Evolutionary conservation across 202 grass and related monocot species (phyloP).

Genomic region (Eragrostis tef): DNA sequence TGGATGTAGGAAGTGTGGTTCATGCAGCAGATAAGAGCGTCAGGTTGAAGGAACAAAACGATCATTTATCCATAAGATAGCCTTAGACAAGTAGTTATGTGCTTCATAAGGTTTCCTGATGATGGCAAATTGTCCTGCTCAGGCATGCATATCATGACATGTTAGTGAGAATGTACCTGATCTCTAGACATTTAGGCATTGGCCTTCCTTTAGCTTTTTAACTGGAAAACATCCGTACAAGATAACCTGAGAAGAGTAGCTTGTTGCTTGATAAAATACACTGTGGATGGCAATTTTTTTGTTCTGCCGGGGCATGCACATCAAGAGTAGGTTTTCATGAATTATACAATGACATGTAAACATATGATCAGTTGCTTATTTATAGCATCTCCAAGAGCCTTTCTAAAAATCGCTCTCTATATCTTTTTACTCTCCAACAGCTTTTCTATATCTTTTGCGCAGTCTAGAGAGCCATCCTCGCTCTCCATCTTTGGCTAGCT

Average conservation of each 20-base stretch:
- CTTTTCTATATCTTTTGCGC: no score
- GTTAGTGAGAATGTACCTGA: not conserved
- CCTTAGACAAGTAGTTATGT: not conserved
- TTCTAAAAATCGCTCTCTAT: no score
- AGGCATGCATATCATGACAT: not conserved
- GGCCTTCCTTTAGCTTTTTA: not conserved
- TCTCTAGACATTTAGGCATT: not conserved
- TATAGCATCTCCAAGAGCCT: no score
- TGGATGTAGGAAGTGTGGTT: not conserved
- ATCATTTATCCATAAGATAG: not conserved
- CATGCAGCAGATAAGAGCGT: no score
- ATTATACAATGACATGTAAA: not conserved
- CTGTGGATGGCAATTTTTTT: not conserved
- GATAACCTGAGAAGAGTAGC: not conserved
- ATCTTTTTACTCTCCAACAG: no score
- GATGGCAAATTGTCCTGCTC: not conserved
- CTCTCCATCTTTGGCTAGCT: no score
- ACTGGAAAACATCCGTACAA: not conserved
- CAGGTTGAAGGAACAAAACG: not conserved
- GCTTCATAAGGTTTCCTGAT: not conserved
- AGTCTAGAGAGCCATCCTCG: no score
- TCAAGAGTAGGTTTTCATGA: not conserved
- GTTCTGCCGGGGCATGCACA: not conserved
- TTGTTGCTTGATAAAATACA: conserved; percentile 10
- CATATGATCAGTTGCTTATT: conserved; percentile 12